These are phyloP conservation scores for Solanum tarijense DNA, from an alignment of 257 asterid genomes.

Conservation along the genomic window DNA sequence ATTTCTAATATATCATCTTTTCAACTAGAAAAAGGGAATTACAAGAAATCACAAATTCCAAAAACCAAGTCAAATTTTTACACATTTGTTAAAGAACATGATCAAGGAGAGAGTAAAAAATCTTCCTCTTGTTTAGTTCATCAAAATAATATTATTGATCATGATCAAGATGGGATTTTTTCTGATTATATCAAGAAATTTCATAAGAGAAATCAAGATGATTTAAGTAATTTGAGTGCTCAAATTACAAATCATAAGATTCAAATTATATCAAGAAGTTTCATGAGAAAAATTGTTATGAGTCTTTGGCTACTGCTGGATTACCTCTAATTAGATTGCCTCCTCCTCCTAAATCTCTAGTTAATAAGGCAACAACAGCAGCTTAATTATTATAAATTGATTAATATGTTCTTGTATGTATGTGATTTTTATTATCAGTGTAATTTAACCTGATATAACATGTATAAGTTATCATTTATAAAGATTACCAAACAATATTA, in stretches of 20 bases:
- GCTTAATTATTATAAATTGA: not conserved
- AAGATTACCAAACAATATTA: not conserved
- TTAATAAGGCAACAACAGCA: not conserved
- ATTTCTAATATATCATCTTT: not conserved
- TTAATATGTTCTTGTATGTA: not conserved
- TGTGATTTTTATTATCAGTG: not conserved
- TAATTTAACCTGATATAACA: not conserved
- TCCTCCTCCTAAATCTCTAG: not conserved
- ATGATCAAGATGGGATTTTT: constrained; percentile 9
- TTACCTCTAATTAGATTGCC: not conserved
- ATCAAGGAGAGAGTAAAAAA: constrained; percentile 2
- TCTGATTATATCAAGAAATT: constrained; percentile 12
- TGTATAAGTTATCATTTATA: not conserved
- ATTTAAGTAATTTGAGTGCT: not conserved
- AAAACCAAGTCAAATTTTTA: not conserved
- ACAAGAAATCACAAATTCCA: constrained; percentile 9
- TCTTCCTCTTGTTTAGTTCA: not conserved
- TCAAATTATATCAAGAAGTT: constrained; percentile 2
- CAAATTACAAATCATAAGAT: not conserved
- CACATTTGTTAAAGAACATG: constrained; percentile 8
- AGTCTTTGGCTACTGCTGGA: not conserved
- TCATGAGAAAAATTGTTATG: constrained; percentile 1
- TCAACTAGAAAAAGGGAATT: not conserved
- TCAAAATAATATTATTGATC: not conserved
- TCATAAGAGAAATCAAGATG: constrained; percentile 7